These are phyloP conservation scores for Copromyces sp. DNA, from an alignment of 495 filamentous ascomycete genomes.

Conservation along the genomic window DNA sequence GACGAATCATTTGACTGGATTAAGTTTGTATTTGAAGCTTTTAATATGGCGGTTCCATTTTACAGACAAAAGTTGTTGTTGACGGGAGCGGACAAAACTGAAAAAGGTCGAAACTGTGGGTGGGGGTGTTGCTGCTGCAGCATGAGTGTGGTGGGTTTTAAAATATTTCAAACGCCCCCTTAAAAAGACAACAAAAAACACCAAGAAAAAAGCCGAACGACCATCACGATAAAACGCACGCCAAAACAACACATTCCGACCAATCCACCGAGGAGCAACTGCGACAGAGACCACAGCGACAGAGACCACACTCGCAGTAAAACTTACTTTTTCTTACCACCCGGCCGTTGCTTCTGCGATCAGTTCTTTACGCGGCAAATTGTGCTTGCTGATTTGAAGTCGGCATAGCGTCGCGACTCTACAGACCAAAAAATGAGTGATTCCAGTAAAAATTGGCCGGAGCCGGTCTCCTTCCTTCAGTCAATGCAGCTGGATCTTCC, in stretches of 20 bases:
- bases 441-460: conserved; percentile 1
- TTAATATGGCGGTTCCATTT: neutral
- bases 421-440: neutral
- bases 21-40: neutral
- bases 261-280: neutral
- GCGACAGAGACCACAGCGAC: neutral
- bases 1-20: neutral
- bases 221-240: neutral
- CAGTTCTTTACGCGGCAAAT: neutral
- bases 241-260: neutral
- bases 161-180: neutral
- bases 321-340: neutral
- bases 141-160: neutral
- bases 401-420: neutral
- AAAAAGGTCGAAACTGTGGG: neutral
- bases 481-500: conserved; percentile 47
- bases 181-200: neutral
- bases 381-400: neutral
- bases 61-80: neutral
- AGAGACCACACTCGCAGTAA: neutral
- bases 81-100: neutral
- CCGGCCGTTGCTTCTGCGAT: neutral
- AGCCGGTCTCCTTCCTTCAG: conserved; percentile 21
- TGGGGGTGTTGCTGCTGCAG: neutral
- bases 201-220: neutral